These are phyloP conservation scores for Calocybe indica DNA, from an alignment of 768 basidiomycete genomes.

Conservation along the genomic window DNA sequence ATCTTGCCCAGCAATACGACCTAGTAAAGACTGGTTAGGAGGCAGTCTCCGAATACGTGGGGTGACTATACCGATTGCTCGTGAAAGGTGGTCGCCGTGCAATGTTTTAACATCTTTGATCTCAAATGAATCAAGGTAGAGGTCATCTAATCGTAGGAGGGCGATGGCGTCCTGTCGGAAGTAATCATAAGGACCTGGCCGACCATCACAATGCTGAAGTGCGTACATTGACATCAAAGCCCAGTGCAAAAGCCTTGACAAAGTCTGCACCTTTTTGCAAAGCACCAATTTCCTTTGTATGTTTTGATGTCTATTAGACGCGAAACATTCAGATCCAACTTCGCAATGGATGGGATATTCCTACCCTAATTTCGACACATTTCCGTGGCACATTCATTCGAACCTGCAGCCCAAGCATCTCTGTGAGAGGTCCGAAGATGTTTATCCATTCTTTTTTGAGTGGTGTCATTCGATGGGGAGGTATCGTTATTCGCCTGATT, in stretches of 20 bases:
- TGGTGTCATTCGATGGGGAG: slow-evolving; percentile 96
- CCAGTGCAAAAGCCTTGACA: slow-evolving; percentile 88
- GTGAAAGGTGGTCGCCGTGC: slow-evolving; percentile 96
- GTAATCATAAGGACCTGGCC: background rate
- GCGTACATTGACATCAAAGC: slow-evolving; percentile 88
- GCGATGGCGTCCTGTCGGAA: slow-evolving; percentile 82
- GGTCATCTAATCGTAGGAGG: slow-evolving; percentile 88
- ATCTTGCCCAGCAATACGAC: slow-evolving; percentile 97
- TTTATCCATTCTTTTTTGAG: slow-evolving; percentile 53
- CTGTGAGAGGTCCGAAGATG: slow-evolving; percentile 80
- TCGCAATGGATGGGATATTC: slow-evolving; percentile 19
- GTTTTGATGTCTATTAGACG: slow-evolving; percentile 74
- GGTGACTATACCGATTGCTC: slow-evolving; percentile 73
- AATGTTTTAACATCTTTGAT: slow-evolving; percentile 99
- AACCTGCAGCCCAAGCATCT: slow-evolving; percentile 91
- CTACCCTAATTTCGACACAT: slow-evolving; percentile 88
- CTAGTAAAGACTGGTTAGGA: slow-evolving; percentile 28
- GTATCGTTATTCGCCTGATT: slow-evolving; percentile 84
- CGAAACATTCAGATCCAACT: background rate
- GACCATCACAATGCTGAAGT: background rate
- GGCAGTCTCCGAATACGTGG: background rate
- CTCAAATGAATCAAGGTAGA: slow-evolving; percentile 98
- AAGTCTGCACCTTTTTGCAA: slow-evolving; percentile 98
- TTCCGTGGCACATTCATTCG: slow-evolving; percentile 92
- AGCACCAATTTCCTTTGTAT: slow-evolving; percentile 88